Base-by-base conservation (phyloP, 345 rosid genomes). In the Lepidium sativum region DNA sequence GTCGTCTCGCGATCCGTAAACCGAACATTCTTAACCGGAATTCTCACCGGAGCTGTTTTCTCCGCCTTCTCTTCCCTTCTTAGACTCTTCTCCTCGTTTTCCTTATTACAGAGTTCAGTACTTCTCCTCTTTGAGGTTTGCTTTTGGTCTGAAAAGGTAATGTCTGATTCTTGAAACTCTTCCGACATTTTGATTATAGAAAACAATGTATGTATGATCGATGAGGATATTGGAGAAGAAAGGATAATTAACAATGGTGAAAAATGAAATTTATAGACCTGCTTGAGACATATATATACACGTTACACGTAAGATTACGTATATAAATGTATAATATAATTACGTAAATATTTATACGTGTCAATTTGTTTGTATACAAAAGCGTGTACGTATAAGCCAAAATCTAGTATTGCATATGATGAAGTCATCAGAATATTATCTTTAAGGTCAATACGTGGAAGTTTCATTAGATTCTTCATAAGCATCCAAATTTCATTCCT, bases 151-250 rank as follows among this genome's bases (percentile, higher is more conserved):
- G 83, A 38, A 72, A 84, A 84, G 15, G 75, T 57, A 2, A 82
- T 69, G 15, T 84, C 89, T 29, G 84, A 82, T 70, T 84, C 89
- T 31, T 80, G 75, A 42, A 72, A 77, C 69, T 84, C 89, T 39
- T 80, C 86, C 2, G 75, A 80, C 86, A 54, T 53, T 18, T 5
- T 5, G 1, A 25, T 6, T 4, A 25, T 4, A 25, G 29, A 25
- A 25, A 25, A 25, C 29, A 25, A 25, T 25, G 29, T 25, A 25
- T 4, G 29, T 25, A 25, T 21, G 16, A 11, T 52, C 31, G 48
- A 17, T 16, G 31, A 34, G n/a, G 48, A 43, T 27, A 27, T 27
- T 59, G 35, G 35, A 68, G 72, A 69, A 52, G 60, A 33, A 37
- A 52, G 21, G 9, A 69, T 16, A 69, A n/a, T n/a, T 15, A 10